Evolutionary conservation across 331 rosid genomes (phyloP).

Genomic region (Acacia concinna): DNA sequence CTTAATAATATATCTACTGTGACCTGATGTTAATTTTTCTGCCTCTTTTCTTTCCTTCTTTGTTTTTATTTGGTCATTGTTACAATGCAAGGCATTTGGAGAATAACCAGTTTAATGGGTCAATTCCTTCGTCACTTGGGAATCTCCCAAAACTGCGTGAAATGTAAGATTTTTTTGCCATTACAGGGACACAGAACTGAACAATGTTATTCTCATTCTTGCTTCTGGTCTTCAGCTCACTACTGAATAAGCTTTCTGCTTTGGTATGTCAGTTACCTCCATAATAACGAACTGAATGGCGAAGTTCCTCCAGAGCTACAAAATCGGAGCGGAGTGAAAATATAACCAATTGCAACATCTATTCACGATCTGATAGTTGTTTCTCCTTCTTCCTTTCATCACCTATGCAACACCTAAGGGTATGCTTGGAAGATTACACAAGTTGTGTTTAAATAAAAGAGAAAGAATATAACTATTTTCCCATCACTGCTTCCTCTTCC

Average conservation of each 20-base stretch:
- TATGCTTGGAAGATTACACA: background rate
- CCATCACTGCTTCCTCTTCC: background rate
- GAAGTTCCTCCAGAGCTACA: slow-evolving; percentile 23
- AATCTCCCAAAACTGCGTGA: slow-evolving; percentile 56
- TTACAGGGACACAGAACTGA: background rate
- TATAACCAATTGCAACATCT: slow-evolving; percentile 41
- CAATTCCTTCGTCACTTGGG: slow-evolving; percentile 52
- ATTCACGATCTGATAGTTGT: background rate
- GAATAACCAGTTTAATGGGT: slow-evolving; percentile 67
- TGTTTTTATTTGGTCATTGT: slow-evolving; percentile 4
- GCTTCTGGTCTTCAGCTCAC: background rate
- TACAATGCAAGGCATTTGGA: slow-evolving; percentile 70
- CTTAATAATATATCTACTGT: slow-evolving; percentile 15
- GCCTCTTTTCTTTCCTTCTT: background rate
- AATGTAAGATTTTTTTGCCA: slow-evolving; percentile 53
- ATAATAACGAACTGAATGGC: slow-evolving; percentile 35
- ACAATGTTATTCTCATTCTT: background rate
- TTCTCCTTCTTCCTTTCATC: background rate
- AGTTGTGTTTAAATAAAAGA: background rate
- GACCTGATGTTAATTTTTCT: slow-evolving; percentile 8
- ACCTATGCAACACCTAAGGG: background rate
- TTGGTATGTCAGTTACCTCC: slow-evolving; percentile 43
- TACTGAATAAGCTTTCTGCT: background rate
- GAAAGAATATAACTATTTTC: background rate
- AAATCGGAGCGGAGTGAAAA: slow-evolving; percentile 24